Evolutionary conservation across 164 flowering plant species (phyloP).

Genomic region (Protea cynaroides): DNA sequence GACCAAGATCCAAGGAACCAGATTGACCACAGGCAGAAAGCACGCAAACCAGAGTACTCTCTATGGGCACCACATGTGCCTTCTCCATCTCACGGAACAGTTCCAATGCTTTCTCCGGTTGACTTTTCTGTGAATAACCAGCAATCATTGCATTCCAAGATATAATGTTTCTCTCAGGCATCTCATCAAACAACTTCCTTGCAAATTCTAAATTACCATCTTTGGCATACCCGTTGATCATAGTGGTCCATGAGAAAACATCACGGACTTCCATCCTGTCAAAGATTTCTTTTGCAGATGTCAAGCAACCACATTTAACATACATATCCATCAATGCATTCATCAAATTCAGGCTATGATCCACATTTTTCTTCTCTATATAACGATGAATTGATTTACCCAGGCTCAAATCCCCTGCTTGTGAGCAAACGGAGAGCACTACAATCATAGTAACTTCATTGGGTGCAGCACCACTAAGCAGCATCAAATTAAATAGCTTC

Average conservation of each 20-base stretch:
- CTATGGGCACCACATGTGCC: constrained; percentile 36
- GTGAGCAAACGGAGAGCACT: constrained; percentile 54
- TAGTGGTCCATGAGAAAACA: constrained; percentile 68
- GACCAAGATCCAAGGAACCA: constrained; percentile 52
- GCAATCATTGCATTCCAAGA: constrained; percentile 78
- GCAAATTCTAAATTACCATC: constrained; percentile 43
- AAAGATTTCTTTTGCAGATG: constrained; percentile 44
- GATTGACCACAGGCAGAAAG: constrained; percentile 64
- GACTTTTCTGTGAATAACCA: constrained; percentile 59
- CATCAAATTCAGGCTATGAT: constrained; percentile 34
- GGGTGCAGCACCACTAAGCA: constrained; percentile 29
- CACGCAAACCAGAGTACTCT: constrained; percentile 55
- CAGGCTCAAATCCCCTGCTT: constrained; percentile 32
- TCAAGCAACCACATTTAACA: constrained; percentile 56
- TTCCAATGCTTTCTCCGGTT: constrained; percentile 48
- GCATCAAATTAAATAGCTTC: constrained; percentile 40
- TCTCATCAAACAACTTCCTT: constrained; percentile 40
- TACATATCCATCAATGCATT: constrained; percentile 72
- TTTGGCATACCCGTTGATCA: constrained; percentile 69
- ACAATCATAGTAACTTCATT: constrained; percentile 72
- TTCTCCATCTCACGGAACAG: constrained; percentile 49
- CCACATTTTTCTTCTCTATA: constrained; percentile 23
- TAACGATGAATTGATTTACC: constrained; percentile 38
- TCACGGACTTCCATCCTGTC: constrained; percentile 44
- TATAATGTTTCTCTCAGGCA: constrained; percentile 59